Conservation (phyloP, 805 yeast genomes). For the Myxozyma sirexii region DNA sequence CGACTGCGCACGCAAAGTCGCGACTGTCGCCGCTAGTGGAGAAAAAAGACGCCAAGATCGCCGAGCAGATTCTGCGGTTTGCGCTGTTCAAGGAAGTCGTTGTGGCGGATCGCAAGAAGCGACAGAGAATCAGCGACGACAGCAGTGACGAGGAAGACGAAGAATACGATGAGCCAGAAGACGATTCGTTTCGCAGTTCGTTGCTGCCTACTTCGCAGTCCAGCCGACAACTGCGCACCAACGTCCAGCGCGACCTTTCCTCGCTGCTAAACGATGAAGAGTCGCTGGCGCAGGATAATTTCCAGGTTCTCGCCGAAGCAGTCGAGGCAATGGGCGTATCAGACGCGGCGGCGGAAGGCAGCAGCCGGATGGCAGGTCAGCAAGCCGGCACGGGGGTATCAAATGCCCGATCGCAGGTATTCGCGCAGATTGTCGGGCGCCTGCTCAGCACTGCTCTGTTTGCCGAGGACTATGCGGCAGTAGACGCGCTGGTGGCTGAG, state of each 20-base stretch:
- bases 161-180: slow-evolving; percentile 40
- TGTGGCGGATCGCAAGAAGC: slow-evolving; percentile 43
- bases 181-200: slow-evolving; percentile 26
- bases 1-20: slow-evolving; percentile 97
- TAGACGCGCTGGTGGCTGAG: slow-evolving; percentile 45
- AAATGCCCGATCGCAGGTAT: slow-evolving; percentile 51
- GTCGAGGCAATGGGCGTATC: slow-evolving; percentile 36
- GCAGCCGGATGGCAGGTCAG: slow-evolving; percentile 25
- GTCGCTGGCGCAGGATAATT: slow-evolving; percentile 17
- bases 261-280: background rate
- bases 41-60: slow-evolving; percentile 77
- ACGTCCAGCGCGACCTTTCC: background rate
- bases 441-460: slow-evolving; percentile 51
- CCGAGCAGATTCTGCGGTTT: slow-evolving; percentile 80
- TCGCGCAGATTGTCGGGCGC: slow-evolving; percentile 52
- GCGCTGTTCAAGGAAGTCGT: slow-evolving; percentile 80
- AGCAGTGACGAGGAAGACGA: slow-evolving; percentile 39
- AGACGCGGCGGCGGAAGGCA: slow-evolving; percentile 25
- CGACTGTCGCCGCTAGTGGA: slow-evolving; percentile 77
- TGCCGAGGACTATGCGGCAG: slow-evolving; percentile 48
- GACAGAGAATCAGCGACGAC: slow-evolving; percentile 43
- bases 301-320: slow-evolving; percentile 25
- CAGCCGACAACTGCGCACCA: slow-evolving; percentile 2
- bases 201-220: slow-evolving; percentile 20
- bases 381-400: slow-evolving; percentile 49